Percentiles rank a stretch among this genome's conserved stretches.
Conservation (phyloP, 176 grass and related monocot species). For the Microstegium vimineum region DNA sequence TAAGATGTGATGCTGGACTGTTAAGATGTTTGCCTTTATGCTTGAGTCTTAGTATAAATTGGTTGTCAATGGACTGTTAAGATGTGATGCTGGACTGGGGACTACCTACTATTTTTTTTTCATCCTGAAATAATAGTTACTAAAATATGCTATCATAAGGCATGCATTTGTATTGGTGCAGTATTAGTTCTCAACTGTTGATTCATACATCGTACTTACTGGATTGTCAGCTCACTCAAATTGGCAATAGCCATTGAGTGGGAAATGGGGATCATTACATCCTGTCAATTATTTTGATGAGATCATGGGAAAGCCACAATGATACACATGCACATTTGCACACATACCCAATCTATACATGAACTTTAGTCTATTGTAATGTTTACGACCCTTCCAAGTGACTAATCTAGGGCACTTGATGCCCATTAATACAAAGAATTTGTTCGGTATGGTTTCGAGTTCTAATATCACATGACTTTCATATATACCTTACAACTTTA, state of each 20-base stretch:
- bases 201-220: background rate
- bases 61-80: background rate
- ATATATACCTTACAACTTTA: background rate
- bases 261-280: background rate
- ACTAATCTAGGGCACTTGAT: background rate
- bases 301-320: background rate
- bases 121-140: constrained; percentile 2
- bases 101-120: background rate
- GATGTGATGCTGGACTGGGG: background rate
- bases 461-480: background rate
- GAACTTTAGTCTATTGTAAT: constrained; percentile 4
- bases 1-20: too few species aligned
- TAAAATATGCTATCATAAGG: background rate
- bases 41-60: background rate
- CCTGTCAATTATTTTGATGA: background rate
- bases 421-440: background rate
- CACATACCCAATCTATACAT: background rate
- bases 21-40: too few species aligned
- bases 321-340: too few species aligned
- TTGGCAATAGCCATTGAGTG: background rate
- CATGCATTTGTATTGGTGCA: background rate
- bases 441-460: background rate
- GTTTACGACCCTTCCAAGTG: constrained; percentile 6
- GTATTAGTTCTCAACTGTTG: background rate
- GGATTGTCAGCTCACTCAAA: background rate